A percentile compares a stretch with the other conserved stretches of the same genome.
These are phyloP conservation scores for Dothistroma septosporum DNA, from an alignment of 2,329 filamentous ascomycete species.

Conservation along the genomic window DNA sequence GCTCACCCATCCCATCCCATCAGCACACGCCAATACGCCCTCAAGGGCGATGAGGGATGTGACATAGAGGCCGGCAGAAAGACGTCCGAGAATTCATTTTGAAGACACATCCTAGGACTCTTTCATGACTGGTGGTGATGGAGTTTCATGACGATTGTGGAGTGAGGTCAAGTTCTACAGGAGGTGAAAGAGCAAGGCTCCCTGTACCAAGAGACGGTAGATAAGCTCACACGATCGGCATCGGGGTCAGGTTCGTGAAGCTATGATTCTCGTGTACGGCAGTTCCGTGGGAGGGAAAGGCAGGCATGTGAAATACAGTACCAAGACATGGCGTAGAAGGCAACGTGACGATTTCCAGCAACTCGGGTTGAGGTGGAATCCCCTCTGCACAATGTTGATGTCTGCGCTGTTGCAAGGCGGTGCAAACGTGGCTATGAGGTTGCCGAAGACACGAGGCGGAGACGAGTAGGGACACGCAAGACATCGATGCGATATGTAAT, in stretches of 20 bases:
- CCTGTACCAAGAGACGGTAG: neutral
- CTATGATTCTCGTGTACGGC: neutral
- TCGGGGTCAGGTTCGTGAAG: neutral
- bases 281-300: neutral
- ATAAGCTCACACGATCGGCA: neutral
- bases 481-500: neutral
- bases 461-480: neutral
- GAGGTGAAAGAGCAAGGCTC: neutral
- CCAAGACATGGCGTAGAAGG: too few species aligned
- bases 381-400: too few species aligned
- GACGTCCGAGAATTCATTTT: conserved; percentile 3
- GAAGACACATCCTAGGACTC: neutral
- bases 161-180: neutral
- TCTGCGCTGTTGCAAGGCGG: too few species aligned
- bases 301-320: too few species aligned
- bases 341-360: too few species aligned
- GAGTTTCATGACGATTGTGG: neutral
- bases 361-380: too few species aligned
- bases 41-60: neutral
- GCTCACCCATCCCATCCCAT: neutral
- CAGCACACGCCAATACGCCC: neutral
- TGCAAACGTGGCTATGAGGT: neutral
- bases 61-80: neutral
- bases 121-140: neutral
- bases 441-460: neutral